phyloP scores from a whole-genome alignment of 192 early-diverging fungal genomes.

The Chytriomyces sp. region DNA sequence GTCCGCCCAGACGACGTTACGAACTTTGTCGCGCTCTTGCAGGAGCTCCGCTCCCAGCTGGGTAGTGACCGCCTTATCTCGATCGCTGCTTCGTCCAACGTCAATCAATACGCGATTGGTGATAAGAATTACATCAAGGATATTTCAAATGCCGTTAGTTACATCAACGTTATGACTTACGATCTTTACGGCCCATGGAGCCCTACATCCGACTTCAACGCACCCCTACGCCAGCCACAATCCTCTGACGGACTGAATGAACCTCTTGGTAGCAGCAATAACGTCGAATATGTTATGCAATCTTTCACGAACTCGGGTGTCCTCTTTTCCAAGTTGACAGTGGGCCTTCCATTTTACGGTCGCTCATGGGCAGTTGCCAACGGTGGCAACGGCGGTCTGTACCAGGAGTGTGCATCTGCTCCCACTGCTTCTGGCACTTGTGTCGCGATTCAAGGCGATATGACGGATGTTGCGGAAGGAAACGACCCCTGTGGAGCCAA shows the following conservation, averaged over 20 bases:
- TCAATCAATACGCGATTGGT: constrained; percentile 49
- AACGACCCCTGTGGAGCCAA: neutral
- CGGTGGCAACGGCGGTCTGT: constrained; percentile 6
- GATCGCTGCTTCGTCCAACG: constrained; percentile 60
- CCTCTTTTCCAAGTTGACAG: constrained; percentile 58
- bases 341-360: constrained; percentile 66
- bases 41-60: constrained; percentile 57
- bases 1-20: constrained; percentile 53
- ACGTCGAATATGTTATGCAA: constrained; percentile 42
- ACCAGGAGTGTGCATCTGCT: neutral
- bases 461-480: neutral
- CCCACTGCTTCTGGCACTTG: neutral
- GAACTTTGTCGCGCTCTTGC: constrained; percentile 63
- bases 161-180: constrained; percentile 72
- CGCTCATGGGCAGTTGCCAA: constrained; percentile 13
- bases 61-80: constrained; percentile 60
- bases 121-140: constrained; percentile 44
- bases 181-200: constrained; percentile 68
- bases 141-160: constrained; percentile 61
- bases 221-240: neutral
- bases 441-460: neutral
- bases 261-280: constrained; percentile 46
- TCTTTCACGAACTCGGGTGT: constrained; percentile 63
- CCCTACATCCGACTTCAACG: constrained; percentile 21
- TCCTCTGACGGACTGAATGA: neutral